Percentiles rank a stretch among this genome's conserved stretches.
These are phyloP conservation scores for Colletotrichum orchidophilum DNA, from an alignment of 2,329 filamentous ascomycete species.

Conservation along the genomic window DNA sequence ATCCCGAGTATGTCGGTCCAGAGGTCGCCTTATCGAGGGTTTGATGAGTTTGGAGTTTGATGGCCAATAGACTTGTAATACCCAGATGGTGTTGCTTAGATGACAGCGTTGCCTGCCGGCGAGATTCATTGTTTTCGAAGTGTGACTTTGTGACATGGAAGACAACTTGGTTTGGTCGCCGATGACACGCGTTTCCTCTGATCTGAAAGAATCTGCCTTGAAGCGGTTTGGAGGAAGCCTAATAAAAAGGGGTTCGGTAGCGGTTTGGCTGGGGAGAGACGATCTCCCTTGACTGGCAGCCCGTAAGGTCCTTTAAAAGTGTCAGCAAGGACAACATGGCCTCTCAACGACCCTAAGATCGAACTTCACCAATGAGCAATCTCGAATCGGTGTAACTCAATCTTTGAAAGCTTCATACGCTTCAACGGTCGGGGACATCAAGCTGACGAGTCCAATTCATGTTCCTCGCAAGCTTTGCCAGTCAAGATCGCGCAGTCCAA, in stretches of 20 bases:
- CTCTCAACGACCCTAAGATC: not conserved
- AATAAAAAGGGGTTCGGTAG: not conserved
- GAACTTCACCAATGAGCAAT: not conserved
- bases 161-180: not conserved
- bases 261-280: not conserved
- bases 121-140: too few relatives aligned
- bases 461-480: not conserved
- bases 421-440: not conserved
- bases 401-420: not conserved
- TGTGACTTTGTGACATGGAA: not conserved
- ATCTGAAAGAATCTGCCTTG: not conserved
- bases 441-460: not conserved
- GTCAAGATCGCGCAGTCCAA: not conserved
- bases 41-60: not conserved
- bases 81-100: not conserved
- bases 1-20: slow-evolving; percentile 38
- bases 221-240: not conserved
- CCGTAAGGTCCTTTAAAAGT: not conserved
- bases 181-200: not conserved
- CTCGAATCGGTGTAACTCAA: not conserved
- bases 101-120: too few relatives aligned
- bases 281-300: not conserved
- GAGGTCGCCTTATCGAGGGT: slow-evolving; percentile 31
- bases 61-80: not conserved
- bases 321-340: too few relatives aligned